phyloP scores from a whole-genome alignment of 2,329 filamentous ascomycete species.

The Zasmidium cellare region DNA sequence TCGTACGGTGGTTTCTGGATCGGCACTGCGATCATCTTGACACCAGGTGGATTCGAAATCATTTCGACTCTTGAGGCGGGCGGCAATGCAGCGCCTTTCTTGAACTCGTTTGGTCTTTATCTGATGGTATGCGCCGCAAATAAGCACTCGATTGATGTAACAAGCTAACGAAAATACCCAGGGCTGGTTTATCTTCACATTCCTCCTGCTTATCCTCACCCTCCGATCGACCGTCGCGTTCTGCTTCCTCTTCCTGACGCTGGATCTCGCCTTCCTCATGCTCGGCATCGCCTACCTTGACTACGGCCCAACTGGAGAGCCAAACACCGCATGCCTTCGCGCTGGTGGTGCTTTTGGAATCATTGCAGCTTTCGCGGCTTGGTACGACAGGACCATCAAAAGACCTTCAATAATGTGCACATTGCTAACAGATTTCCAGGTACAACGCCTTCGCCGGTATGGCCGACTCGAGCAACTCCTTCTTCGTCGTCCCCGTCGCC shows the following conservation, averaged over 20 bases:
- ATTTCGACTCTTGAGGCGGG: constrained; percentile 43
- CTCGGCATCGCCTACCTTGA: constrained; percentile 57
- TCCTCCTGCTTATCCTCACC: constrained; percentile 54
- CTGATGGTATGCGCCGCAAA: constrained; percentile 45
- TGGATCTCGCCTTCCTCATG: constrained; percentile 60
- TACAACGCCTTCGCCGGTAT: constrained; percentile 58
- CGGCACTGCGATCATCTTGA: constrained; percentile 59
- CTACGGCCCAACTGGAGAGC: constrained; percentile 35
- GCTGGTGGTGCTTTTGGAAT: constrained; percentile 56
- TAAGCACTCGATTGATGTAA: background rate
- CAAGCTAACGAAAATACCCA: constrained; percentile 7
- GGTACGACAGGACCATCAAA: constrained; percentile 39
- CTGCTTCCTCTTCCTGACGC: constrained; percentile 58
- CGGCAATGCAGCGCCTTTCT: constrained; percentile 43
- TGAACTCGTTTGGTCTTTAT: constrained; percentile 58
- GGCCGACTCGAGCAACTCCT: constrained; percentile 62
- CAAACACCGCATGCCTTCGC: constrained; percentile 48
- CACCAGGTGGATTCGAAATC: constrained; percentile 54
- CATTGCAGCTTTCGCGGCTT: constrained; percentile 54
- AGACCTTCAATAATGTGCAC: too few relatives aligned
- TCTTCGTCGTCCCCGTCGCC: constrained; percentile 83
- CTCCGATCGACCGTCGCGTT: constrained; percentile 61
- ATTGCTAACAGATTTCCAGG: constrained; percentile 14
- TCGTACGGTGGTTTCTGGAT: constrained; percentile 66
- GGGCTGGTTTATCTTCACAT: constrained; percentile 61